Base-by-base conservation (phyloP, 257 asterid species). In the Eustoma russellianum region DNA sequence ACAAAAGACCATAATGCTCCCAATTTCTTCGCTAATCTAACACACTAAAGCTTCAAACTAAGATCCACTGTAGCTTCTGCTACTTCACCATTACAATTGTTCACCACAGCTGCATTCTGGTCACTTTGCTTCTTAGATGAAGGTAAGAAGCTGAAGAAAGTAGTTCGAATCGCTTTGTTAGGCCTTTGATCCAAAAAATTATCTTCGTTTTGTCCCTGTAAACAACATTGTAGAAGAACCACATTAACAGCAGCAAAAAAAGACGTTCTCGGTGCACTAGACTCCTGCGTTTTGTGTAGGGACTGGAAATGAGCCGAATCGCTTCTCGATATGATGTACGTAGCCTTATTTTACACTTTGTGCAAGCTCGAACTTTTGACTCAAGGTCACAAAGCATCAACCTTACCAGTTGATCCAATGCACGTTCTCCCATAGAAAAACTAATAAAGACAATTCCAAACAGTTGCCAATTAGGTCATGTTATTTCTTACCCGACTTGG, bases 51-150 rank as follows among this genome's bases (percentile, higher is more conserved):
- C 78, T 80, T 88, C 50, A 88, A 74, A 72, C 66, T 77, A 35
- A 85, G 95, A 77, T 88, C 97, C 57, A 85, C 69, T 13, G 52
- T 68, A 52, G 78, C 84, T 41, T 70, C 77, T 61, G 54, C 74
- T 48, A 70, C 79, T 33, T 70, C 67, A 12, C 60, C 59, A 47
- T 66, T 57, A 45, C 66, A 63, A 33, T 46, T 66, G 66, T 71
- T 56, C 14, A 46, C 60, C 47, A 53, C 18, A 15, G 46, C 62
- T 40, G 77, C 48, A 15, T 48, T 53, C 50, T 65, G 72, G 48
- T 60, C 68, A 28, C 5, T 60, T 52, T 60, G 76, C 61, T 56
- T 8, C 58, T 68, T 66, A 35, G 74, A 55, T 6, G 53, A 44
- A 2, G 88, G 95, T 62, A 82, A 88, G 77, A 88, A 85, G 77